Base-by-base conservation (phyloP, 73 alveolate species). In the Urostyla sp. region DNA sequence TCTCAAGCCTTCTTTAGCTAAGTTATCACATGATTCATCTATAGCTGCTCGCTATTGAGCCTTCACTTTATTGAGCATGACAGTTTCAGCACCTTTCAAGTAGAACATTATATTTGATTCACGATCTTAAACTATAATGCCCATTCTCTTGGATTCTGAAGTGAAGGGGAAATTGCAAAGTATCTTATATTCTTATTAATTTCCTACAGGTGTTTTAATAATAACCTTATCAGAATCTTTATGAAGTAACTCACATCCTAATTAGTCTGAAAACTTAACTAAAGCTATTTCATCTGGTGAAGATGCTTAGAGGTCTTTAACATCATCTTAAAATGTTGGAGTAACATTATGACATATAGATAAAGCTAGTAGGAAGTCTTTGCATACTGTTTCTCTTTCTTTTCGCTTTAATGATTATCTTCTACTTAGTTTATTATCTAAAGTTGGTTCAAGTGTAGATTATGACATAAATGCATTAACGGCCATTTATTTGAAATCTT, bases 81-180 rank as follows among this genome's bases (percentile, higher is more conserved):
- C 95, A 15, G 85, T 90, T 67, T 95, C 99, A 1, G 99, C 99
- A 13, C 99, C 99, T 85, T 95, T 92, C 36, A 80, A 46, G 67
- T 91, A 85, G 66, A 88, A 87, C 18, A 87, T 53, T 15, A 76
- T 48, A 78, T 85, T 77, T 0, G 94, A 58, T 27, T 69, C 59
- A 27, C 56, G n/a, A 56, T 91, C 67, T 78, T 75, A 79, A 21
- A 96, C 91, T 32, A 95, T 77, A 45, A 96, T 94, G 16, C 99
- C 99, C 99, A 96, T 96, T 82, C 99, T 87, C 74, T 96, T 96
- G 32, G 96, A 83, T 53, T 95, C 99, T 52, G 96, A 84, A 43
- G 98, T 80, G 72, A 96, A 96, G 3, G 99, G 99, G 76, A 96
- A 96, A 67, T 80, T 87, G 30, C 90, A 90, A 16, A 93, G 90